phyloP scores from a whole-genome alignment of 352 stramenopile species.

The Globisporangium acanthophoron region DNA sequence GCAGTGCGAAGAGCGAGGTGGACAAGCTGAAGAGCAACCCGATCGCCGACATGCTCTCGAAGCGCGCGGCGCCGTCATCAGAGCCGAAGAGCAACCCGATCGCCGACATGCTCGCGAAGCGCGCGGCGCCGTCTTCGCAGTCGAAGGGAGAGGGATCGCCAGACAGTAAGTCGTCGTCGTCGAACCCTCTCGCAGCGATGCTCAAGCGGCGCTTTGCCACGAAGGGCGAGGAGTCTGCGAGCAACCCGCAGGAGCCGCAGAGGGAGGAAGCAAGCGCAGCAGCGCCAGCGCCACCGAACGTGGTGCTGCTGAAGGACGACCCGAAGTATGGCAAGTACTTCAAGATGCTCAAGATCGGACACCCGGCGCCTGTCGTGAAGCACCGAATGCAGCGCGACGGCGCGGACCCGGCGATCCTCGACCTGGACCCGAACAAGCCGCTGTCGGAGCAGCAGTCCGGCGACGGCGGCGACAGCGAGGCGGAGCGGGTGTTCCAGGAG shows the following conservation, averaged over 20 bases:
- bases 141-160: background rate
- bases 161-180: background rate
- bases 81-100: conserved; percentile 12
- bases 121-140: background rate
- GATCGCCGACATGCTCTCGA: conserved; percentile 13
- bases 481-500: conserved; percentile 40
- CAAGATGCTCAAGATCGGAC: conserved; percentile 77
- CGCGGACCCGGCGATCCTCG: conserved; percentile 53
- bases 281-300: conserved; percentile 14
- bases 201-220: conserved; percentile 3
- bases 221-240: background rate
- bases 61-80: background rate
- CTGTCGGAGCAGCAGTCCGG: conserved; percentile 15
- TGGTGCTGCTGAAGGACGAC: conserved; percentile 51
- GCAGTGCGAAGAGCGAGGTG: background rate
- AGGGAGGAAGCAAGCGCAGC: background rate
- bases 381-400: conserved; percentile 73
- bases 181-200: conserved; percentile 13
- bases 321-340: conserved; percentile 75
- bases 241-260: conserved; percentile 6
- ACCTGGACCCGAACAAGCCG: conserved; percentile 57
- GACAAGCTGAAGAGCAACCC: conserved; percentile 11
- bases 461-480: conserved; percentile 20
- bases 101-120: conserved; percentile 11
- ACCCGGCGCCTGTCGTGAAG: conserved; percentile 56